A percentile compares a stretch with the other conserved stretches of the same genome.
These are phyloP conservation scores for Neurospora hispaniola DNA, from an alignment of 495 filamentous ascomycete genomes.

Conservation along the genomic window DNA sequence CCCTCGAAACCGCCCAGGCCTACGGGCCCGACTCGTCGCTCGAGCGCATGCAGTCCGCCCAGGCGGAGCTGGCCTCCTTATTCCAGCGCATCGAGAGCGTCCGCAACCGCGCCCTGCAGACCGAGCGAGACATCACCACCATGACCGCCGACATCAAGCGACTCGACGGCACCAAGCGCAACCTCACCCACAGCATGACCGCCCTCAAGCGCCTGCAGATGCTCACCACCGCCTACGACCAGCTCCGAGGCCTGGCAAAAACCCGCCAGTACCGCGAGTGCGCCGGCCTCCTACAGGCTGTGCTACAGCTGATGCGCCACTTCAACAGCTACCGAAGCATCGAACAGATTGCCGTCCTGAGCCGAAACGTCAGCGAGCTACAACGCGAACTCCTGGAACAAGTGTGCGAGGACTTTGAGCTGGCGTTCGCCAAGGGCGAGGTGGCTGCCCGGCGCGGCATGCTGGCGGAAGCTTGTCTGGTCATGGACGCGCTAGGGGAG, in stretches of 20 bases:
- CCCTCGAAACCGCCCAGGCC: slow-evolving; percentile 69
- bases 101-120: slow-evolving; percentile 77
- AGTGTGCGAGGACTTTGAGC: slow-evolving; percentile 95
- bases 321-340: slow-evolving; percentile 98
- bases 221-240: slow-evolving; percentile 96
- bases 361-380: slow-evolving; percentile 85
- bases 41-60: slow-evolving; percentile 78
- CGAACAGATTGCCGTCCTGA: slow-evolving; percentile 91
- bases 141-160: slow-evolving; percentile 99
- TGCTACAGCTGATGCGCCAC: slow-evolving; percentile 95
- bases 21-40: slow-evolving; percentile 80
- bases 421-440: slow-evolving; percentile 86
- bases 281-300: slow-evolving; percentile 86
- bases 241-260: slow-evolving; percentile 73
- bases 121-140: slow-evolving; percentile 89
- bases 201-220: slow-evolving; percentile 95
- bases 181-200: slow-evolving; percentile 95
- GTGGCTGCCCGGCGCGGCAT: slow-evolving; percentile 56
- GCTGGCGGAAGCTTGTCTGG: slow-evolving; percentile 76
- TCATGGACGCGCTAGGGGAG: slow-evolving; percentile 93
- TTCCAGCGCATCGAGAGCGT: slow-evolving; percentile 96
- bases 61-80: slow-evolving; percentile 76
- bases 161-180: slow-evolving; percentile 90
- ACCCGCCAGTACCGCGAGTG: slow-evolving; percentile 93
- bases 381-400: slow-evolving; percentile 93